These are phyloP conservation scores for Spinellus fusiger DNA, from an alignment of 192 early-diverging fungal species.

Conservation along the genomic window DNA sequence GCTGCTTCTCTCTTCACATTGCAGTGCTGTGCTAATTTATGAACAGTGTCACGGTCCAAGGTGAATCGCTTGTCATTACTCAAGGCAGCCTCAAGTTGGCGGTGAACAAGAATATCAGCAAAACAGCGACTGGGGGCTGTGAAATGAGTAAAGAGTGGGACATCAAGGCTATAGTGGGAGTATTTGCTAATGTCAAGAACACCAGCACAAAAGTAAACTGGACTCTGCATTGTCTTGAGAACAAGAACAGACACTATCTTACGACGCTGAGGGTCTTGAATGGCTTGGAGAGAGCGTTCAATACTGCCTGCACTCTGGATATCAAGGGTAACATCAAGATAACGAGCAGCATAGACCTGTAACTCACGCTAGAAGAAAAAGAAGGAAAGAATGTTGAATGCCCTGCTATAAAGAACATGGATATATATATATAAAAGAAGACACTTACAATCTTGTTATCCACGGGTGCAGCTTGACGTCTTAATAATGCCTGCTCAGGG, in stretches of 20 bases:
- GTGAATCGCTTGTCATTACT: constrained; percentile 38
- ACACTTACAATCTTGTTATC: constrained; percentile 32
- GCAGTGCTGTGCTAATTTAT: constrained; percentile 64
- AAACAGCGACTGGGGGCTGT: constrained; percentile 97
- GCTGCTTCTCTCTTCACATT: constrained; percentile 71
- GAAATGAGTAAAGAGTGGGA: constrained; percentile 93
- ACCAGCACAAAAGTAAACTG: constrained; percentile 95
- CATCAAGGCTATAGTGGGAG: constrained; percentile 88
- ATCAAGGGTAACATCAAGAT: constrained; percentile 71
- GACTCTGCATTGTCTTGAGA: constrained; percentile 90
- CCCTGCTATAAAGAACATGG: too few species aligned
- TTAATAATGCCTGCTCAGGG: constrained; percentile 89
- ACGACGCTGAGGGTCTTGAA: constrained; percentile 50
- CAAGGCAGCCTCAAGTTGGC: constrained; percentile 65
- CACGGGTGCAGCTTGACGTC: constrained; percentile 71
- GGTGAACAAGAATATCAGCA: constrained; percentile 92
- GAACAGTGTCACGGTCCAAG: constrained; percentile 43
- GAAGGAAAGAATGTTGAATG: not conserved
- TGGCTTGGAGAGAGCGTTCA: constrained; percentile 49
- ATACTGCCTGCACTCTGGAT: constrained; percentile 47
- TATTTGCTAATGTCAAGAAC: constrained; percentile 66
- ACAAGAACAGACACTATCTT: constrained; percentile 82
- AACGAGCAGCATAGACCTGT: constrained; percentile 57
- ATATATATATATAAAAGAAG: not conserved
- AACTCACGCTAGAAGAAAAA: constrained; percentile 16